Conservation (phyloP, 2,329 filamentous ascomycete species). For the Penicillium occitanis region DNA sequence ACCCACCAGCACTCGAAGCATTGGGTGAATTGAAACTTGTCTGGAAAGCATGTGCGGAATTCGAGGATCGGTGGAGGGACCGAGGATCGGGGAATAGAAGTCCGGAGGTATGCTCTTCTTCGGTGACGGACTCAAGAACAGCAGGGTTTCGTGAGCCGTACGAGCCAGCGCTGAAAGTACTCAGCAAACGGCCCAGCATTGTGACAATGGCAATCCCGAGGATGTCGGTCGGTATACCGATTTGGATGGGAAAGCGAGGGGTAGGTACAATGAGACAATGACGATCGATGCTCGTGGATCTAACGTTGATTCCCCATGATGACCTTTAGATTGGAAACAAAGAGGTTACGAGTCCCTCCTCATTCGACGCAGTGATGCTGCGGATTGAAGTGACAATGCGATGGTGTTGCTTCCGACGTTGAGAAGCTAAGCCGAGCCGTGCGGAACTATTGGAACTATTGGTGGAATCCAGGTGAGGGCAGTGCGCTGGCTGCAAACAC, state of each 20-base stretch:
- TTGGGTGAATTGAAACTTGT: constrained; percentile 46
- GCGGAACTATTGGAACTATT: neutral
- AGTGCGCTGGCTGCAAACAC: neutral
- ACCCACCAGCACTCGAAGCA: constrained; percentile 43
- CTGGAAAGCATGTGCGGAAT: constrained; percentile 43
- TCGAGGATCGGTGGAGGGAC: constrained; percentile 43
- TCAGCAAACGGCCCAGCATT: constrained; percentile 47
- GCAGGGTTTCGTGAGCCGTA: constrained; percentile 40
- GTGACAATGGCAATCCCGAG: constrained; percentile 24
- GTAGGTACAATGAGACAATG: neutral
- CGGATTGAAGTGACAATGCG: neutral
- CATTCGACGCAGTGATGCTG: constrained; percentile 4
- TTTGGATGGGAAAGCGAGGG: constrained; percentile 2
- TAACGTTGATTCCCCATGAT: constrained; percentile 17
- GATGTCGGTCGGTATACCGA: neutral
- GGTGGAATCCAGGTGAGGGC: neutral
- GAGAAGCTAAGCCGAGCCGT: neutral
- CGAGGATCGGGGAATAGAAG: constrained; percentile 50
- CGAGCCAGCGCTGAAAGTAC: constrained; percentile 43
- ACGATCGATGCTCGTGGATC: neutral
- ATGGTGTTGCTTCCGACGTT: neutral
- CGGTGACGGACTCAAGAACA: constrained; percentile 49
- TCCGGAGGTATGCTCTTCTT: constrained; percentile 51
- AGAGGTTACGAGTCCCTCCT: constrained; percentile 14
- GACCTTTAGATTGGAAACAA: neutral